A percentile compares a stretch with the other conserved stretches of the same genome.
Evolutionary conservation across 495 filamentous ascomycete genomes (phyloP).

Genomic region (Sordaria brevicollis): DNA sequence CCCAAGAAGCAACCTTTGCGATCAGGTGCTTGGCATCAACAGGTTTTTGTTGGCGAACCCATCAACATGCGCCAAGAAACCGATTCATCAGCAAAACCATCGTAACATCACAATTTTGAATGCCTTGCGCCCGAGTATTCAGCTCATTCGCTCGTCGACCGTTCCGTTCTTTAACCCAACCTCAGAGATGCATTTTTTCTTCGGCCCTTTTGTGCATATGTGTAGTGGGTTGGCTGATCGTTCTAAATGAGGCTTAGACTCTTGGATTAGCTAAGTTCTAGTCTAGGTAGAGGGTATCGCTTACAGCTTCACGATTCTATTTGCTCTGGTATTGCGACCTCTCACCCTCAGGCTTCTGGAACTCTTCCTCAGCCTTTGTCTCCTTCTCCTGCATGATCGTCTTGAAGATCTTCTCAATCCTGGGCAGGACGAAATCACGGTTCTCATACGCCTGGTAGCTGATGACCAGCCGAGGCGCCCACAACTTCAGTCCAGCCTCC

Average conservation of each 20-base stretch:
- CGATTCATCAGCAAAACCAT: not conserved
- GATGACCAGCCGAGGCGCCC: conserved; percentile 46
- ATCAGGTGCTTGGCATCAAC: not conserved
- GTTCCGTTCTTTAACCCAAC: not conserved
- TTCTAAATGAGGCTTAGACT: not conserved
- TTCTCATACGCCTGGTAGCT: conserved; percentile 52
- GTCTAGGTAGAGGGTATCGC: not conserved
- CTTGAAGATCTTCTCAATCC: conserved; percentile 39
- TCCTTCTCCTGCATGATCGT: conserved; percentile 20
- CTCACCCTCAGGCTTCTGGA: conserved; percentile 1
- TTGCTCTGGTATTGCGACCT: conserved; percentile 14
- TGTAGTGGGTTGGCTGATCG: not conserved
- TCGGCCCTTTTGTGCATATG: not conserved
- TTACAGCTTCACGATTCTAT: not conserved
- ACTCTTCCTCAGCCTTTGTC: not conserved
- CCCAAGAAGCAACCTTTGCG: not conserved
- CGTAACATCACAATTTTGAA: not conserved
- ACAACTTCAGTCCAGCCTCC: conserved; percentile 43
- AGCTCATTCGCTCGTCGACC: not conserved
- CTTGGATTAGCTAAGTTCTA: not conserved
- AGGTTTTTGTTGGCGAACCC: not conserved
- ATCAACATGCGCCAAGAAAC: not conserved
- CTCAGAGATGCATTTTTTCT: not conserved
- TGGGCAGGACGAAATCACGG: conserved; percentile 36
- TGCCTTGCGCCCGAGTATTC: not conserved